A percentile compares a stretch with the other conserved stretches of the same genome.
Evolutionary conservation across 768 basidiomycete genomes (phyloP).

Genomic region (Hortiboletus flavorubellus): DNA sequence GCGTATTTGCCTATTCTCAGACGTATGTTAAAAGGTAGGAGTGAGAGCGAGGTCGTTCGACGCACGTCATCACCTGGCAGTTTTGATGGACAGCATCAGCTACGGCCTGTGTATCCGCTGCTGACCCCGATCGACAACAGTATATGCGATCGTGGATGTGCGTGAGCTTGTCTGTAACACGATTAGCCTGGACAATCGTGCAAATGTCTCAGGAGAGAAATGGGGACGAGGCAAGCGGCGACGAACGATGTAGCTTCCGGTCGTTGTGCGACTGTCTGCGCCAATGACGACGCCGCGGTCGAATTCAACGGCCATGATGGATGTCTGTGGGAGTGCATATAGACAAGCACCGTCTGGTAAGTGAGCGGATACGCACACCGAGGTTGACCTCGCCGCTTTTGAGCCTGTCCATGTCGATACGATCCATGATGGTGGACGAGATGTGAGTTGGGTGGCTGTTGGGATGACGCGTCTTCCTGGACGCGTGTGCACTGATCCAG

Average conservation of each 20-base stretch:
- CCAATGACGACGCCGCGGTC: conserved; percentile 93
- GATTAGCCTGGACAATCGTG: conserved; percentile 66
- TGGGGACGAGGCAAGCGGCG: not conserved
- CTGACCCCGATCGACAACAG: conserved; percentile 97
- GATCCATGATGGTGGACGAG: conserved; percentile 42
- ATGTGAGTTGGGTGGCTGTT: conserved; percentile 17
- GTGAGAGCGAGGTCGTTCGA: conserved; percentile 5
- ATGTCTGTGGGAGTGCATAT: conserved; percentile 59
- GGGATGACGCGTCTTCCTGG: conserved; percentile 54
- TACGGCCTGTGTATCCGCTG: conserved; percentile 96
- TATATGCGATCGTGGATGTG: conserved; percentile 97
- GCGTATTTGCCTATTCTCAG: conserved; percentile 45
- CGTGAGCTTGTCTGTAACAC: conserved; percentile 98
- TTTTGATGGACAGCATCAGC: conserved; percentile 87
- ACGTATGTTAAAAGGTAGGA: not conserved
- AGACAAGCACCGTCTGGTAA: not conserved
- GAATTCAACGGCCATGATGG: conserved; percentile 99
- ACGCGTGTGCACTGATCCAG: conserved; percentile 28
- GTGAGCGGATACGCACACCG: conserved; percentile 58
- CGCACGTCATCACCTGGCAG: conserved; percentile 73
- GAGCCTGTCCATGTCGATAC: conserved; percentile 81
- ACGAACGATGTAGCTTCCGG: conserved; percentile 91
- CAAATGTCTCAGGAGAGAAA: not conserved
- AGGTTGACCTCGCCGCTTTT: conserved; percentile 97
- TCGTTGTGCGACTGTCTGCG: conserved; percentile 96